These are phyloP conservation scores for Trichoderma simmonsii DNA, from an alignment of 2,329 filamentous ascomycete genomes.

Conservation along the genomic window DNA sequence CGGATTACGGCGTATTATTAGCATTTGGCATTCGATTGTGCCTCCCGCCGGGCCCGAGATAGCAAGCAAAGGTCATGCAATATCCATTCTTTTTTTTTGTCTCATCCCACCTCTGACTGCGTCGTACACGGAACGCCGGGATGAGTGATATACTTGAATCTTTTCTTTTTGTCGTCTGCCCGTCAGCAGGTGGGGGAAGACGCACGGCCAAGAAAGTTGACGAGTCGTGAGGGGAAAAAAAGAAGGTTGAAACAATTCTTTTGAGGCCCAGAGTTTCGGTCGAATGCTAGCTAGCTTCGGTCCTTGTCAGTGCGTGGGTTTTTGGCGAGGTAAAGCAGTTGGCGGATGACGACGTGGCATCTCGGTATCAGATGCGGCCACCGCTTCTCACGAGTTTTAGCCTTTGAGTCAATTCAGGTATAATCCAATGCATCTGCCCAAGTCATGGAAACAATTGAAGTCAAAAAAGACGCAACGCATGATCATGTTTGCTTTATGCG, in stretches of 20 bases:
- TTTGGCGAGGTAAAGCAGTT: not conserved
- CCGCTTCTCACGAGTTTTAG: not conserved
- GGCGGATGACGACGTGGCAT: conserved; percentile 12
- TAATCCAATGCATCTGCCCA: not conserved
- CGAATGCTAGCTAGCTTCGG: not conserved
- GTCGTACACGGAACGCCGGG: conserved; percentile 8
- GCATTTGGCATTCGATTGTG: not conserved
- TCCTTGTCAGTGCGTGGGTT: not conserved
- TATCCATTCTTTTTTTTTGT: not conserved
- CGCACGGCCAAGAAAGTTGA: not conserved
- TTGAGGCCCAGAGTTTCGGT: not conserved
- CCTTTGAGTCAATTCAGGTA: not conserved
- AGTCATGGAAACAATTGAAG: not conserved
- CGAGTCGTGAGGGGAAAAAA: not conserved
- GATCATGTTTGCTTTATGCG: not conserved
- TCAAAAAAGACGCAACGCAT: not conserved
- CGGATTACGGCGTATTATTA: conserved; percentile 5
- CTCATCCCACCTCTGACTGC: not conserved
- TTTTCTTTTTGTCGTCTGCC: not conserved
- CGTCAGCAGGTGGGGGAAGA: conserved; percentile 7
- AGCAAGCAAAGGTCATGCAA: not conserved
- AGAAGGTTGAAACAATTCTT: not conserved
- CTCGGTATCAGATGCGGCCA: not conserved
- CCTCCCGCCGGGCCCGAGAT: not conserved
- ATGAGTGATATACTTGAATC: conserved; percentile 2